Evolutionary conservation across 1,284 basidiomycete species (phyloP), one percentile per base, ranked within the genome.

Genomic region (Ganoderma sinense): DNA sequence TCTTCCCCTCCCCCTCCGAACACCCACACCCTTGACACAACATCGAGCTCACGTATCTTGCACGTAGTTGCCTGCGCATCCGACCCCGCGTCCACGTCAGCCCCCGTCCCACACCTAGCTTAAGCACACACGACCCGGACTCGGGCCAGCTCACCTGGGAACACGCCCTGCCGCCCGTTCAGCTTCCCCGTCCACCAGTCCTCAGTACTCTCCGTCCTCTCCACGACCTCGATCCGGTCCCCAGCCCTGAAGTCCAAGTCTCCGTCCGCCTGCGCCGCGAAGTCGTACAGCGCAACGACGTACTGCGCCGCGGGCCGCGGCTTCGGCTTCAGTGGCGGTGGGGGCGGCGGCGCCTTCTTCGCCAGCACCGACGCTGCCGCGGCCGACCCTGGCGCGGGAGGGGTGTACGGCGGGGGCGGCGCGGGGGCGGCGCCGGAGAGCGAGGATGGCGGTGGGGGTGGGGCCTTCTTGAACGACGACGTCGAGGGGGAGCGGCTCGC

Each of bases 131-230:
- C 2, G 26, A 33, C 0, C 11, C 4, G 36, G 8, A 39, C 8
- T 8, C 36, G 8, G 36, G 8, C 8, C 40, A n/a, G 80, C 84
- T 73, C 85, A 86, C 97, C 97, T 66, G 97, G 97, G 83, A 99
- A 99, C 33, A 98, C 93, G 26, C 98, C 98, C 80, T 96, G 89
- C 69, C 82, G 81, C 1, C 97, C 97, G 74, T 95, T 91, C 72
- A 99, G 65, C 75, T 88, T 87, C 6, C 97, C 98, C 11, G 97
- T 99, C 97, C 97, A 99, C 97, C 97, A 99, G 79, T 99, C 98
- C 78, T 99, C 96, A 29, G 92, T 82, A 75, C 90, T 96, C 2
- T 88, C 89, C 14, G 94, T 94, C 78, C 91, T 89, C 82, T 98
- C 93, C 39, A 98, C 88, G 66, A 99, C 87, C 82, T 98, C 96